Base-by-base conservation (phyloP, 176 grass and related monocot species). In the Lolium rigidum region DNA sequence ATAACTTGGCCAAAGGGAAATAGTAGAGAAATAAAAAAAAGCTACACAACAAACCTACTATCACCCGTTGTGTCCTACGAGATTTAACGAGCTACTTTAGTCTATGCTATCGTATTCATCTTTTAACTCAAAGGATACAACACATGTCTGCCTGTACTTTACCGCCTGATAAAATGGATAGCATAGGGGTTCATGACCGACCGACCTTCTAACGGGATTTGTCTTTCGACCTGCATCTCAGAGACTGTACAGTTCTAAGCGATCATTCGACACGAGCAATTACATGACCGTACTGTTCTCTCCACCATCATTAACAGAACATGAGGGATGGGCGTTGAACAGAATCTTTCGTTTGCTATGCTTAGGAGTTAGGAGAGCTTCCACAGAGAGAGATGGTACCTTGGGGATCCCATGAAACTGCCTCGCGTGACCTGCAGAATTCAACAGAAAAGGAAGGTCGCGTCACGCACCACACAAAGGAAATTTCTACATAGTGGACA, bases 381-480 rank as follows among this genome's bases (percentile, higher is more conserved):
- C 43, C 52, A 90, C 56, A 73, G 0, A 44, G 55, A 78, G 28
- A 11, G 24, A 69, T 48, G 17, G 2, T 80, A 90, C 89, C 89
- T 90, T 68, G 3, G 20, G 85, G 79, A 60, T 87, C 89, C 85
- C 75, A 74, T 50, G 89, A 80, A 41, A 75, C 67, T 50, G 15
- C 80, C 35, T 67, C n/a, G 39, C 48, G 1, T 25, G 56, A 49
- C 76, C 89, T 90, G 85, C 85, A 90, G 57, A 58, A 79, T 66
- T 38, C 37, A 22, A 83, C 31, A 74, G 8, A 48, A 70, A 78
- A 83, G 17, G 52, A 76, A 68, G 22, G 39, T 59, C 15, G 65
- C 4, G 48, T 62, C 12, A 76, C 57, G 75, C 18, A 83, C 25
- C 56, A 83, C 41, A 74, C 50, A 74, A 10, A 7, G 2, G n/a